Evolutionary conservation across 1,284 basidiomycete species (phyloP).

Genomic region (Irpex rosettiformis): DNA sequence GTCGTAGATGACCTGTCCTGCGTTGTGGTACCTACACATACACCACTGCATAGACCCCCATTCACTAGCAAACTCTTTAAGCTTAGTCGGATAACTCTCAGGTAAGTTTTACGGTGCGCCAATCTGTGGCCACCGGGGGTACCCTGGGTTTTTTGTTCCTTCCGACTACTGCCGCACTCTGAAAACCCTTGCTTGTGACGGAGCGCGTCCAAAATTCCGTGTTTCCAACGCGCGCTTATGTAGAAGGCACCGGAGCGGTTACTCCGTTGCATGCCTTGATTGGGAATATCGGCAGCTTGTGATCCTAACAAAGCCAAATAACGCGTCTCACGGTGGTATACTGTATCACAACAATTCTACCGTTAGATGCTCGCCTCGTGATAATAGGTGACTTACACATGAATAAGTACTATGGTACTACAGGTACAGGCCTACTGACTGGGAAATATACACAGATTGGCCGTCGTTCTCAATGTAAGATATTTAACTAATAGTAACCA

Average conservation of each 20-base stretch:
- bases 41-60: slow-evolving; percentile 14
- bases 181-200: neutral
- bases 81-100: neutral
- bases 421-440: no score
- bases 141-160: neutral
- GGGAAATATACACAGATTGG: no score
- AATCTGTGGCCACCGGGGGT: no score
- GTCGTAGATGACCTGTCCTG: slow-evolving; percentile 10
- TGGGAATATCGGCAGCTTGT: neutral
- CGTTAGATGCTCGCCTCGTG: no score
- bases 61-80: neutral
- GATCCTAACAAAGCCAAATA: slow-evolving; percentile 13
- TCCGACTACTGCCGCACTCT: neutral
- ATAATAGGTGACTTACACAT: no score
- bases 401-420: no score
- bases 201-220: neutral
- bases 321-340: no score
- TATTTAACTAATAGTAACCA: no score
- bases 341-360: no score
- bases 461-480: no score
- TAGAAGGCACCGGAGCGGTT: neutral
- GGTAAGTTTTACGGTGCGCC: neutral
- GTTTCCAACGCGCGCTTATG: neutral
- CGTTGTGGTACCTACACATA: slow-evolving; percentile 5
- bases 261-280: neutral